A percentile compares a stretch with the other conserved stretches of the same genome.
Evolutionary conservation across 2,329 filamentous ascomycete genomes (phyloP).

Genomic region (Cytospora piceicola): DNA sequence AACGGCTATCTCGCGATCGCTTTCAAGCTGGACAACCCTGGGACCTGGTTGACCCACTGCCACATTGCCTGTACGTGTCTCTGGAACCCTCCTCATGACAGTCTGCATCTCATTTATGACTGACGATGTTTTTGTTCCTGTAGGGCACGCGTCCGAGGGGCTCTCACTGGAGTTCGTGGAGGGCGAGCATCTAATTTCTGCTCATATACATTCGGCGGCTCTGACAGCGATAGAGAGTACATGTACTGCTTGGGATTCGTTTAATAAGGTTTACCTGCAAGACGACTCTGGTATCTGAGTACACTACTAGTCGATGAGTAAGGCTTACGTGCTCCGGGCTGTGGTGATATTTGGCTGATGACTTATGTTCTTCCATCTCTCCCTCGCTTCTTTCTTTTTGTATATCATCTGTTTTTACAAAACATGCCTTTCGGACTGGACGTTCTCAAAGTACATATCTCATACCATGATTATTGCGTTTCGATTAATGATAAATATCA

Average conservation of each 20-base stretch:
- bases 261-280: constrained; percentile 27
- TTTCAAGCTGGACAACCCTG: constrained; percentile 43
- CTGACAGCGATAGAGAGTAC: constrained; percentile 31
- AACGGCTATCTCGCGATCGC: constrained; percentile 39
- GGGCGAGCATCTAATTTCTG: constrained; percentile 32
- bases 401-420: too few relatives aligned
- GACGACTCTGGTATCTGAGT: constrained; percentile 34
- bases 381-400: neutral
- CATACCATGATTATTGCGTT: neutral
- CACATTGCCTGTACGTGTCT: constrained; percentile 33
- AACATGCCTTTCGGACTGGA: neutral
- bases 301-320: too few relatives aligned
- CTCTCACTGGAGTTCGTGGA: constrained; percentile 45
- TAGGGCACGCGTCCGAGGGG: constrained; percentile 41
- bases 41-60: constrained; percentile 39
- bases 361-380: neutral
- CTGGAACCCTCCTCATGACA: neutral
- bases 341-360: too few relatives aligned
- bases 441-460: neutral
- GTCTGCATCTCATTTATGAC: neutral
- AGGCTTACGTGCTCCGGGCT: too few relatives aligned
- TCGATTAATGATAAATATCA: neutral
- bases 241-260: constrained; percentile 31
- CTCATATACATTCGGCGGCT: constrained; percentile 11
- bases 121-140: constrained; percentile 19